These are phyloP conservation scores for Rhizoclosmatium globosum DNA, from an alignment of 192 early-diverging fungal genomes.

Conservation along the genomic window DNA sequence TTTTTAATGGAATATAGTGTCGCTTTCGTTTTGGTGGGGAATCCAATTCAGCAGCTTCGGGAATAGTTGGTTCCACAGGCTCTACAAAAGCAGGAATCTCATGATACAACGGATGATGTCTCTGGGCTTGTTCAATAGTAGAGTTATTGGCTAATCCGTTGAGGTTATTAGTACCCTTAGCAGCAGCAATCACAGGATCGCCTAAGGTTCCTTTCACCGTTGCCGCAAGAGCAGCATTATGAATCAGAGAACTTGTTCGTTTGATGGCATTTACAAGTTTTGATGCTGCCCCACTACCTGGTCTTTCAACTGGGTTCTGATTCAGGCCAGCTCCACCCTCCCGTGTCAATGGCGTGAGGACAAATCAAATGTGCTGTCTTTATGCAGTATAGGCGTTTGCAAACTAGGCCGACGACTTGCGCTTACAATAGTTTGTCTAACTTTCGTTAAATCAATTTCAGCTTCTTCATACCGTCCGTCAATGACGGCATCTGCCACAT, in stretches of 20 bases:
- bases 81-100: neutral
- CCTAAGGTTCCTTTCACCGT: neutral
- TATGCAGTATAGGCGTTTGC: neutral
- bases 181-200: neutral
- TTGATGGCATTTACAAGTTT: neutral
- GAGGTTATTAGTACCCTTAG: neutral
- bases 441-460: neutral
- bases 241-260: neutral
- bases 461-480: neutral
- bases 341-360: neutral
- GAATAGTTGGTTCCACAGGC: neutral
- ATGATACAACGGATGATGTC: neutral
- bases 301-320: neutral
- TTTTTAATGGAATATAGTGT: conserved; percentile 12
- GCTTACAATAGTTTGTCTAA: neutral
- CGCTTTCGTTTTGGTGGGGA: neutral
- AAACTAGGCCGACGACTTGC: neutral
- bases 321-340: neutral
- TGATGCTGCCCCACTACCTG: neutral
- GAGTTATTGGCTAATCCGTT: neutral
- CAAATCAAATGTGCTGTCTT: neutral
- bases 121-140: neutral
- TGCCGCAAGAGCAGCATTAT: neutral
- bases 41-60: neutral
- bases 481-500: neutral